These are phyloP conservation scores for Fonsecaea nubica DNA, from an alignment of 2,329 filamentous ascomycete species.

Conservation along the genomic window DNA sequence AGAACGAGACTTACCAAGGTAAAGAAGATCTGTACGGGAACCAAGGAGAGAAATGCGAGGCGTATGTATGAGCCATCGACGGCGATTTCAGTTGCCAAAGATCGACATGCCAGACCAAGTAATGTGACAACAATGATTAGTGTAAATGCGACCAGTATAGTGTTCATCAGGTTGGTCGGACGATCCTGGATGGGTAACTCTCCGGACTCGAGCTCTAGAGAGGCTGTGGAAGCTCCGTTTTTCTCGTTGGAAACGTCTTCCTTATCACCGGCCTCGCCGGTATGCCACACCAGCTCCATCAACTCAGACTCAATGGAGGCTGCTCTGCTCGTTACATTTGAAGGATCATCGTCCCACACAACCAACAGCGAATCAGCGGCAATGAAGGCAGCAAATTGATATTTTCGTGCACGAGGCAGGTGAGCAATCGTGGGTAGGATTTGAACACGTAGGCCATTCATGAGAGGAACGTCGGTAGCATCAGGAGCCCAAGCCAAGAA, in stretches of 20 bases:
- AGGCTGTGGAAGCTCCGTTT: conserved; percentile 53
- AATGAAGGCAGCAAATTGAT: conserved; percentile 82
- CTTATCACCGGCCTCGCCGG: conserved; percentile 55
- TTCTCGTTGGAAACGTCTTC: conserved; percentile 64
- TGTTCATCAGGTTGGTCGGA: conserved; percentile 72
- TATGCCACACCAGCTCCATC: conserved; percentile 78
- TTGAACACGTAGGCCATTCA: conserved; percentile 78
- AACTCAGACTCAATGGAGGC: conserved; percentile 76
- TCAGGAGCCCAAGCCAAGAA: conserved; percentile 76
- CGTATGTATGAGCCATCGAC: conserved; percentile 69
- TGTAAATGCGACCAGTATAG: conserved; percentile 70
- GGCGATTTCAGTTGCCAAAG: conserved; percentile 71
- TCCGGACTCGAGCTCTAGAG: conserved; percentile 75
- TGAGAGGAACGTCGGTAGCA: conserved; percentile 75
- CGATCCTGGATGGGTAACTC: conserved; percentile 69
- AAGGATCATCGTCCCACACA: conserved; percentile 82
- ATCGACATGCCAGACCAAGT: conserved; percentile 72
- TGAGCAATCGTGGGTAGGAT: conserved; percentile 75
- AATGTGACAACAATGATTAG: conserved; percentile 69
- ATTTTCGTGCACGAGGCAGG: conserved; percentile 72
- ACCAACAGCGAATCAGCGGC: conserved; percentile 73
- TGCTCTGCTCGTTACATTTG: conserved; percentile 72
- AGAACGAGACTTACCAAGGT: conserved; percentile 60
- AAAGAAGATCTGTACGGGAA: conserved; percentile 78
- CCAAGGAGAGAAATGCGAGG: conserved; percentile 68